Conservation (phyloP, 2,329 filamentous ascomycete genomes). For the Emergomyces orientalis region DNA sequence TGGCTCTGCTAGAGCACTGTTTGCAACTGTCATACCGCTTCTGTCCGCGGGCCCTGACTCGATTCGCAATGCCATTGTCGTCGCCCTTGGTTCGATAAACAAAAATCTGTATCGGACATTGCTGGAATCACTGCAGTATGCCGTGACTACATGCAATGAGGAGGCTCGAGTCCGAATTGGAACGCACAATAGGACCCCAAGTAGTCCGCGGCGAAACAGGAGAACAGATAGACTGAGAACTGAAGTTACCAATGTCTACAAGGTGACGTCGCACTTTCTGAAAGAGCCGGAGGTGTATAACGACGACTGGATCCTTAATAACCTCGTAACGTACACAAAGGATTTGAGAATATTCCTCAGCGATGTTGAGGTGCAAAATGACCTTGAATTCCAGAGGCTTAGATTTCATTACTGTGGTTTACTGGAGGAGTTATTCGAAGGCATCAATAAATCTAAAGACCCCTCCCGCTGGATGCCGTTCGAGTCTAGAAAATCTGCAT, state of each 20-base stretch:
- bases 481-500: conserved; percentile 88
- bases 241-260: conserved; percentile 93
- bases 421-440: conserved; percentile 86
- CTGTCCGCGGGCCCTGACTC: conserved; percentile 69
- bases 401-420: conserved; percentile 89
- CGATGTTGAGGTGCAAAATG: conserved; percentile 86
- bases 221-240: conserved; percentile 81
- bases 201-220: conserved; percentile 69
- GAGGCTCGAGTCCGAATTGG: conserved; percentile 73
- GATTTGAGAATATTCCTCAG: conserved; percentile 91
- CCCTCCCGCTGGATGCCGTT: conserved; percentile 95
- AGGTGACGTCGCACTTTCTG: conserved; percentile 82
- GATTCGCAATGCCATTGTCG: conserved; percentile 81
- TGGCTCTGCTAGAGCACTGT: conserved; percentile 76
- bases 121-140: conserved; percentile 79
- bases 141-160: conserved; percentile 76
- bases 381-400: conserved; percentile 88
- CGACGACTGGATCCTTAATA: conserved; percentile 83
- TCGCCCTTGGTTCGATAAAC: conserved; percentile 89
- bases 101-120: conserved; percentile 85
- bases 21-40: conserved; percentile 83
- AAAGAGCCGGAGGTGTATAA: conserved; percentile 67
- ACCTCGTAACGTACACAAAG: conserved; percentile 80
- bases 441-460: conserved; percentile 75
- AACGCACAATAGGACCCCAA: conserved; percentile 70